Evolutionary conservation across 495 filamentous ascomycete genomes (phyloP), one percentile per base, ranked within the genome.

Genomic region (Penicillium soppii): DNA sequence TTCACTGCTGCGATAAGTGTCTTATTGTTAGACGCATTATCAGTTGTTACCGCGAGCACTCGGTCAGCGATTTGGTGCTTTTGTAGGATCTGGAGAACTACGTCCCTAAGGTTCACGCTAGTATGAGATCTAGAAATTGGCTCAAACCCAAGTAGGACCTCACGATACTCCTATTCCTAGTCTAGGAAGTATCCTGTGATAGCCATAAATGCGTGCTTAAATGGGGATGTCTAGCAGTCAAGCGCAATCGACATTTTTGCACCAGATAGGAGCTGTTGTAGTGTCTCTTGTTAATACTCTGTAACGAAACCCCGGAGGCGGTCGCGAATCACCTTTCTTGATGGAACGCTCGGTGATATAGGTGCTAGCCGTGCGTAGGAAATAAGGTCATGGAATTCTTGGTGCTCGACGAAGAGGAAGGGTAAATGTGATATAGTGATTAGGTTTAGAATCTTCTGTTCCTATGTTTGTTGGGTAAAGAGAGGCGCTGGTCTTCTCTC

Each of bases 151-250:
- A 59, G 56, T 5, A 57, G 27, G 10, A 52, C 8, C 49, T 52
- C 43, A 26, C 17, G 39, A 27, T 57, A 52, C 5, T 52, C 48
- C 52, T 25, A 57, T 22, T 59, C 33, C 13, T 29, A 1, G 41
- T 59, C 29, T 25, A 59, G 3, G 35, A 54, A 54, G 12, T 59
- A 59, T 16, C 50, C 42, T n/a, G 56, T 54, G 3, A 52, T 43
- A 22, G 57, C 52, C 21, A 59, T 59, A 46, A 59, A 59, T 12
- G 52, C 32, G 32, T 59, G 43, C 4, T 22, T 13, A 48, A 59
- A 59, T 4, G 48, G 52, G 3, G 50, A 58, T 3, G 45, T 58
- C 55, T 20, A 58, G 45, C 26, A 53, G 29, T 57, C 41, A 41
- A 56, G 38, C 7, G 45, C 32, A 43, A 58, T 44, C 27, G 40